Evolutionary conservation across 2,329 filamentous ascomycete species (phyloP).

Genomic region (Cytospora piceicola): DNA sequence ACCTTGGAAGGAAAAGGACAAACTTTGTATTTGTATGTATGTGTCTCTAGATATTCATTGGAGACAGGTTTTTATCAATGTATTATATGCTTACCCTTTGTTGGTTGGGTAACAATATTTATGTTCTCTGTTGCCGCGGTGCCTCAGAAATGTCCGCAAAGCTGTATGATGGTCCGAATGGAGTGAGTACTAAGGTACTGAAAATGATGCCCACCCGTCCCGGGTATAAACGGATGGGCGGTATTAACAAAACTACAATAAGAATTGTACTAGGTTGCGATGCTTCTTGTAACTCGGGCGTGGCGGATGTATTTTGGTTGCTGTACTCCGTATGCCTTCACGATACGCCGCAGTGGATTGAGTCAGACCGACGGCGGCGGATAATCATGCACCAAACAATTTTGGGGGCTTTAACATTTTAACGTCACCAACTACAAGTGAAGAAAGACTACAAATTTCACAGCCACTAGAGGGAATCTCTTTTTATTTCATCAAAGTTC

Average conservation of each 20-base stretch:
- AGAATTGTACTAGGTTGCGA: not conserved
- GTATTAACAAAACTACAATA: no score
- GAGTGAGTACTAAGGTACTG: not conserved
- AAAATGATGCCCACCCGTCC: not conserved
- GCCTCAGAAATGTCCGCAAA: not conserved
- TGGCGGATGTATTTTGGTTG: not conserved
- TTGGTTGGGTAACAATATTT: not conserved
- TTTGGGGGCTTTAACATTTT: not conserved
- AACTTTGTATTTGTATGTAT: conserved; percentile 11
- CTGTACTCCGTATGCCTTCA: not conserved
- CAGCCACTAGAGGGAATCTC: not conserved
- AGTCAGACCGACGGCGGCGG: not conserved
- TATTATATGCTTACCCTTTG: conserved; percentile 17
- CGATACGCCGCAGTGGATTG: not conserved
- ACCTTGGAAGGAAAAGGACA: conserved; percentile 17
- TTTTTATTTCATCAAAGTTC: not conserved
- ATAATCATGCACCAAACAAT: not conserved
- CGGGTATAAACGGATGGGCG: no score
- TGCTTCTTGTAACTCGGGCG: not conserved
- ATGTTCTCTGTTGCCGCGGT: not conserved
- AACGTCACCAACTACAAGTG: not conserved
- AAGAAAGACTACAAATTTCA: not conserved
- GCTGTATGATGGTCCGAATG: not conserved
- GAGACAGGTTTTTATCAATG: conserved; percentile 26
- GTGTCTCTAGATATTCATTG: conserved; percentile 16